phyloP scores from a whole-genome alignment of 306 rosid genomes.

The Crotalaria pallida region DNA sequence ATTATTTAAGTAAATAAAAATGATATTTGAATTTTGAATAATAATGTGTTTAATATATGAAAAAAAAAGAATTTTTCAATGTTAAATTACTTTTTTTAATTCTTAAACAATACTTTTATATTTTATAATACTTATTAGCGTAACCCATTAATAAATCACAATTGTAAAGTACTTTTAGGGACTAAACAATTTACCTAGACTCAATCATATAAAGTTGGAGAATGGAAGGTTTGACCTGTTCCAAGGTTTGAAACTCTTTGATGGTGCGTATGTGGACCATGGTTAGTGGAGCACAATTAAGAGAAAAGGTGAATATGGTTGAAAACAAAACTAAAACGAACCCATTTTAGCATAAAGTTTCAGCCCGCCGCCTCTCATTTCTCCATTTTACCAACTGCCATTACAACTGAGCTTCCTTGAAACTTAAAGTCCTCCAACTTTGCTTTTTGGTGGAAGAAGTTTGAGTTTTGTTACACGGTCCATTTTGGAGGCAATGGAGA shows the following conservation, averaged over 20 bases:
- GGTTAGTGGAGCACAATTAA: slow-evolving; percentile 8
- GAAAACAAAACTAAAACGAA: neutral
- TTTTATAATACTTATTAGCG: no score
- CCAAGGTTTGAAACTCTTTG: neutral
- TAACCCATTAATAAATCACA: no score
- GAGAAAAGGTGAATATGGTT: neutral
- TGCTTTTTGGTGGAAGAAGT: neutral
- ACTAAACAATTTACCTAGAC: no score
- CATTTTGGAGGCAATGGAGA: slow-evolving; percentile 9
- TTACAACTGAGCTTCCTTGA: neutral
- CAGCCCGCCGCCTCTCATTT: neutral
- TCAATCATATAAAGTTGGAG: neutral
- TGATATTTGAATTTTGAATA: no score
- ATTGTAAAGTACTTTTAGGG: no score
- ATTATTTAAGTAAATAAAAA: no score
- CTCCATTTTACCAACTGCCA: neutral
- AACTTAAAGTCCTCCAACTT: neutral
- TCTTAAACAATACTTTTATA: no score
- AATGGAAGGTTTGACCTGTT: neutral
- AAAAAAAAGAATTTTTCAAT: no score
- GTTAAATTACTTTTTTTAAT: no score
- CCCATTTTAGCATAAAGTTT: neutral
- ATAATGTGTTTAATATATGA: no score
- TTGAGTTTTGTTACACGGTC: neutral
- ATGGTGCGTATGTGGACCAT: neutral